Percentiles rank a stretch among this genome's conserved stretches.
Evolutionary conservation across 2,329 filamentous ascomycete species (phyloP).

Genomic region (Pestalotiopsis sp.): DNA sequence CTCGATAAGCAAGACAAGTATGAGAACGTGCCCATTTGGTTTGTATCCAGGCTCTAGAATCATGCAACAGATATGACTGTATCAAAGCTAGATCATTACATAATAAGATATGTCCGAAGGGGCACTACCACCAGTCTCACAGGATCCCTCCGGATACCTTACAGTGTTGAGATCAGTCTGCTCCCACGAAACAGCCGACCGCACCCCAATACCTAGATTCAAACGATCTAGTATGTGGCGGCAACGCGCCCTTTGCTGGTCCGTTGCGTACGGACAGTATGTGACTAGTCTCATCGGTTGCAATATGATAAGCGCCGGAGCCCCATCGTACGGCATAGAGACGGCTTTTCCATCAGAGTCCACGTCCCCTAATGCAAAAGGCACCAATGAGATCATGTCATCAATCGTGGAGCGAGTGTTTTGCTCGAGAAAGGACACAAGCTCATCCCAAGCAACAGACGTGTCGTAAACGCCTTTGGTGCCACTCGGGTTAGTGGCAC

Average conservation of each 20-base stretch:
- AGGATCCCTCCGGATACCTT: background rate
- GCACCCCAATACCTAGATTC: conserved; percentile 30
- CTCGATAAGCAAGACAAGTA: background rate
- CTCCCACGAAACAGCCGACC: conserved; percentile 23
- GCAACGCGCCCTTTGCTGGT: conserved; percentile 23
- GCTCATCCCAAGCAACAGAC: background rate
- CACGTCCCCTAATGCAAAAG: background rate
- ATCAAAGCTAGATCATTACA: background rate
- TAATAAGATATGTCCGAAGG: background rate
- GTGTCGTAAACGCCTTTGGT: background rate
- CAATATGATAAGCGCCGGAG: conserved; percentile 31
- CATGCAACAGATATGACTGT: background rate
- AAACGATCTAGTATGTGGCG: conserved; percentile 25
- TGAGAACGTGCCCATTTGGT: background rate
- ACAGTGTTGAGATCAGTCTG: background rate
- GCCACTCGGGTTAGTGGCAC: background rate
- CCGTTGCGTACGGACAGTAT: conserved; percentile 28
- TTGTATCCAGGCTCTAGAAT: background rate
- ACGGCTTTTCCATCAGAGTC: background rate
- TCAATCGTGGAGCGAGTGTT: background rate
- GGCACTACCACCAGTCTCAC: background rate
- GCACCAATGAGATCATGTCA: background rate
- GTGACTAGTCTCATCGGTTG: conserved; percentile 32
- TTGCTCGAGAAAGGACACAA: background rate
- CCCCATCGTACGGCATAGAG: conserved; percentile 19